These are phyloP conservation scores for Arabis alpina DNA, from an alignment of 345 rosid species.

Conservation along the genomic window DNA sequence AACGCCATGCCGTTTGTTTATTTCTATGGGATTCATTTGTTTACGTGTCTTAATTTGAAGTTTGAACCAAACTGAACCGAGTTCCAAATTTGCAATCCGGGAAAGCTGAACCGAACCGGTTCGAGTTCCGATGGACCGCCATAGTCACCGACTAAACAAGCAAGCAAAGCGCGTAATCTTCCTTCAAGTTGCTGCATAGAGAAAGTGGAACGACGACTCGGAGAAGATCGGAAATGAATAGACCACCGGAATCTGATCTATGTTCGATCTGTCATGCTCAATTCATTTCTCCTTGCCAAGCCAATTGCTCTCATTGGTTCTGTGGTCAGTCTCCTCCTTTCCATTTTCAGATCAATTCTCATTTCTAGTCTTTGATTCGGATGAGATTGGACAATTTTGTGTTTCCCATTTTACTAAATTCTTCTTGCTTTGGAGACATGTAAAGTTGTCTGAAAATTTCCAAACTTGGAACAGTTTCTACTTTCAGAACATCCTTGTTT, in stretches of 20 bases:
- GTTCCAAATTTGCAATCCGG: neutral
- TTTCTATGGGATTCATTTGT: too few species aligned
- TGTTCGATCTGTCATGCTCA: slow-evolving; percentile 81
- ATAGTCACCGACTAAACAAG: slow-evolving; percentile 31
- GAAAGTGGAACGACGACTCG: too few species aligned
- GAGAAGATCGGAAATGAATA: slow-evolving; percentile 48
- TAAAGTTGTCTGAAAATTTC: neutral
- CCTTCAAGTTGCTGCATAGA: too few species aligned
- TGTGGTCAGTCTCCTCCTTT: slow-evolving; percentile 56
- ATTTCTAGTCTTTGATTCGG: neutral
- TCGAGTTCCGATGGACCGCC: slow-evolving; percentile 34
- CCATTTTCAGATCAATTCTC: neutral
- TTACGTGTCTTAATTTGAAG: too few species aligned
- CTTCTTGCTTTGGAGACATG: too few species aligned
- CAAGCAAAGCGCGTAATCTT: neutral
- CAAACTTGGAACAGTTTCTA: neutral
- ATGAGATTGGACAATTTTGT: neutral
- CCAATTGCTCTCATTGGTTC: slow-evolving; percentile 98
- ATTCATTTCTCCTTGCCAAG: slow-evolving; percentile 82
- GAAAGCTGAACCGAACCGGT: slow-evolving; percentile 2
- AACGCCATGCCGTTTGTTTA: too few species aligned
- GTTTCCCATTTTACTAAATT: neutral
- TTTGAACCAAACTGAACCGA: too few species aligned
- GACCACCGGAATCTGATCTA: slow-evolving; percentile 66
- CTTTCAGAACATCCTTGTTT: too few species aligned